Percentiles rank a stretch among this genome's conserved stretches.
These are phyloP conservation scores for Talaromyces liani DNA, from an alignment of 495 filamentous ascomycete genomes.

Conservation along the genomic window DNA sequence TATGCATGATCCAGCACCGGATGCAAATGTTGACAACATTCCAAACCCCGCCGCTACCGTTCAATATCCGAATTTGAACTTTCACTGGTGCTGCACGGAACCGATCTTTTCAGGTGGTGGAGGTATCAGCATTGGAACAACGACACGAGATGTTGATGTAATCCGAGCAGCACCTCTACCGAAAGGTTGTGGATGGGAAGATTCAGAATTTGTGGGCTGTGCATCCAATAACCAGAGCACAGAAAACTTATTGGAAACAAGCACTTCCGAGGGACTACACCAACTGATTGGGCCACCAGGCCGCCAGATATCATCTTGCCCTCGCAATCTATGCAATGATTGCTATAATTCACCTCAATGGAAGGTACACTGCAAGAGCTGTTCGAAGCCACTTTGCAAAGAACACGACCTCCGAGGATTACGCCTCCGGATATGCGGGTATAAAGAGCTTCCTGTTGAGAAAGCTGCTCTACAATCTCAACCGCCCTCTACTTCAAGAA, in stretches of 20 bases:
- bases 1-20: conserved; percentile 43
- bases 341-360: conserved; percentile 51
- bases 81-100: conserved; percentile 58
- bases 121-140: conserved; percentile 49
- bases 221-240: conserved; percentile 38
- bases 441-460: conserved; percentile 47
- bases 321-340: conserved; percentile 52
- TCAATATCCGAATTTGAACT: conserved; percentile 39
- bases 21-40: conserved; percentile 25
- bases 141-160: conserved; percentile 45
- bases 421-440: conserved; percentile 53
- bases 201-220: conserved; percentile 41
- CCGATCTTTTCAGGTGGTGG: conserved; percentile 57
- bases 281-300: conserved; percentile 41
- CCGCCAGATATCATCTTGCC: conserved; percentile 41
- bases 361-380: conserved; percentile 52
- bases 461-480: conserved; percentile 34
- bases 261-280: conserved; percentile 45
- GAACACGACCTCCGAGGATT: conserved; percentile 56
- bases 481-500: neutral
- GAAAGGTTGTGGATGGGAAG: conserved; percentile 45
- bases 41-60: conserved; percentile 20
- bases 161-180: conserved; percentile 53
- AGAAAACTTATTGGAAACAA: conserved; percentile 34
- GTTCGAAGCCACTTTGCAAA: conserved; percentile 51